These are phyloP conservation scores for Scutellaria galericulata DNA, from an alignment of 257 asterid species.

Conservation along the genomic window DNA sequence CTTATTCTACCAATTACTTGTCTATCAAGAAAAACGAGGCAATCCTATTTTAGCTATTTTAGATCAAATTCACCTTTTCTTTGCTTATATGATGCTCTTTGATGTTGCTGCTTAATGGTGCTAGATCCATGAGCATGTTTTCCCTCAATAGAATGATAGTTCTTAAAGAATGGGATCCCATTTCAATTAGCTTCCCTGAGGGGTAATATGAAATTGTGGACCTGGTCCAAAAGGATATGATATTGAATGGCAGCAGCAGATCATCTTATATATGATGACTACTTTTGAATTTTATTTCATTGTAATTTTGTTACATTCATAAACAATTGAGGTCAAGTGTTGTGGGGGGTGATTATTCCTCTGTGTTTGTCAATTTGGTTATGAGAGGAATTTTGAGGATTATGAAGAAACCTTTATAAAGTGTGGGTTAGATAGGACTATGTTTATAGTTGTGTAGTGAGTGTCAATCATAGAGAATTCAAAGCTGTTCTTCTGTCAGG, in stretches of 20 bases:
- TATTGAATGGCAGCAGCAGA: conserved; percentile 3
- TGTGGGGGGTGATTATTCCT: too few species aligned
- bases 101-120: not conserved
- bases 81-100: not conserved
- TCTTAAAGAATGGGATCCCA: conserved; percentile 3
- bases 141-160: not conserved
- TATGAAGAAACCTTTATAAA: too few species aligned
- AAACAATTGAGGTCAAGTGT: too few species aligned
- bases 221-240: not conserved
- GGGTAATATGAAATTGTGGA: not conserved
- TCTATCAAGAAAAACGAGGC: not conserved
- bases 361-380: too few species aligned
- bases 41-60: not conserved
- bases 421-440: too few species aligned
- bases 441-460: too few species aligned
- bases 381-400: too few species aligned
- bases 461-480: too few species aligned
- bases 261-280: conserved; percentile 8
- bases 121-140: conserved; percentile 9
- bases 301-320: not conserved
- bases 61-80: not conserved
- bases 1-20: not conserved
- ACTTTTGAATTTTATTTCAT: conserved; percentile 18
- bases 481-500: too few species aligned
- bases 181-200: not conserved